Percentiles rank a stretch among this genome's conserved stretches.
Evolutionary conservation across 495 filamentous ascomycete genomes (phyloP).

Genomic region (Tuber indicum): DNA sequence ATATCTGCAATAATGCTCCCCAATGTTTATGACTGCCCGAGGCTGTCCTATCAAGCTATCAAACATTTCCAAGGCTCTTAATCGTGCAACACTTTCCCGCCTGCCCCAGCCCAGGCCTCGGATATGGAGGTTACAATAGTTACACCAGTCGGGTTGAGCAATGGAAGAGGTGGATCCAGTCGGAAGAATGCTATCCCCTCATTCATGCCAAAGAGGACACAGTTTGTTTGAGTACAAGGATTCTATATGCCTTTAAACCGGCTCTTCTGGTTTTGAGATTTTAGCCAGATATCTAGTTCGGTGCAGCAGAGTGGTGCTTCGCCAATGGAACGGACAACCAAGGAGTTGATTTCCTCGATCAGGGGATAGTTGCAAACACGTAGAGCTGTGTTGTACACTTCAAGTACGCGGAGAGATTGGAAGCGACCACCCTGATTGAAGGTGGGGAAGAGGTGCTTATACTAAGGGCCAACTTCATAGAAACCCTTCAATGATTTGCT

Average conservation of each 20-base stretch:
- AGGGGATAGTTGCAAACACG: conserved; percentile 82
- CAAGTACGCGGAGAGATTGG: conserved; percentile 80
- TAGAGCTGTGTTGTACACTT: conserved; percentile 87
- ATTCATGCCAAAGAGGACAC: conserved; percentile 73
- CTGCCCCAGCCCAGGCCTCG: conserved; percentile 75
- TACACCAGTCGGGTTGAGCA: conserved; percentile 78
- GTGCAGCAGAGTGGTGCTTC: conserved; percentile 89
- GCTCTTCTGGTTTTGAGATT: conserved; percentile 88
- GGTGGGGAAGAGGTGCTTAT: conserved; percentile 62
- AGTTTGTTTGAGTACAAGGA: conserved; percentile 62
- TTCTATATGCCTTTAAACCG: conserved; percentile 88
- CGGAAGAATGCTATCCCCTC: conserved; percentile 88
- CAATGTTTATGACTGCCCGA: conserved; percentile 88
- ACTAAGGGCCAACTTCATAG: conserved; percentile 67
- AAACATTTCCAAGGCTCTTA: conserved; percentile 71
- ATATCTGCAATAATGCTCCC: conserved; percentile 81
- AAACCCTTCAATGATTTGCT: conserved; percentile 74
- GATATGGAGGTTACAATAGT: conserved; percentile 79
- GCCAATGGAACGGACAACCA: conserved; percentile 62
- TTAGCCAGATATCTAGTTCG: conserved; percentile 91
- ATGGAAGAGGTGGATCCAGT: conserved; percentile 88
- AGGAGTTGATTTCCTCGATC: conserved; percentile 59
- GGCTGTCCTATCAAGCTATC: conserved; percentile 74
- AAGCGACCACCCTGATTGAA: conserved; percentile 58
- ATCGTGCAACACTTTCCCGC: conserved; percentile 67